These are phyloP conservation scores for Panicum hallii DNA, from an alignment of 202 grass and related monocot species.

Conservation along the genomic window DNA sequence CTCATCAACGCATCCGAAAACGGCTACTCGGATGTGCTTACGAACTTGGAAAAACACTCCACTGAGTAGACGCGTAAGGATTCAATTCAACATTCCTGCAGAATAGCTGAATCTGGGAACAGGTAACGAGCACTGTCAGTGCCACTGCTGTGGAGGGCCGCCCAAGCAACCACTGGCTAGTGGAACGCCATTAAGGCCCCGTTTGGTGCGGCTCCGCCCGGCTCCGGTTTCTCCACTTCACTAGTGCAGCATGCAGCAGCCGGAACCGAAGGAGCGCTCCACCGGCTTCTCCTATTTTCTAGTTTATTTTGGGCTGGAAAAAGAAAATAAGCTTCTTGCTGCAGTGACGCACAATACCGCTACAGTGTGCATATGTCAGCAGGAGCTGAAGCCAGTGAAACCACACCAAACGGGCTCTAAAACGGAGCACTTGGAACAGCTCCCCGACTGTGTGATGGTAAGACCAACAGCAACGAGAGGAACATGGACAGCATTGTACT, in stretches of 20 bases:
- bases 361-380: no score
- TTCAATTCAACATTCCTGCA: not conserved
- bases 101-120: not conserved
- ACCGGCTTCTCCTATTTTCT: no score
- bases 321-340: no score
- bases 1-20: not conserved
- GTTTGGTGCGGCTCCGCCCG: no score
- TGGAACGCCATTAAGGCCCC: not conserved
- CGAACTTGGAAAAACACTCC: not conserved
- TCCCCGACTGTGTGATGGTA: slow-evolving; percentile 31
- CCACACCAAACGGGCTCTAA: no score
- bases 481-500: not conserved
- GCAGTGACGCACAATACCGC: no score
- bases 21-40: not conserved
- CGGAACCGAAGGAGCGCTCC: no score
- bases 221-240: no score
- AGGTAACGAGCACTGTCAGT: not conserved
- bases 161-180: not conserved
- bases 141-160: not conserved
- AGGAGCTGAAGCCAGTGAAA: no score
- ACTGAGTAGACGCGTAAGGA: not conserved
- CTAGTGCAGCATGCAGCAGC: no score
- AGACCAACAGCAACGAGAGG: not conserved
- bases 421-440: slow-evolving; percentile 1
- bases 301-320: no score